phyloP scores from a whole-genome alignment of 768 basidiomycete species.

The Sistotremastrum niveocremeum region DNA sequence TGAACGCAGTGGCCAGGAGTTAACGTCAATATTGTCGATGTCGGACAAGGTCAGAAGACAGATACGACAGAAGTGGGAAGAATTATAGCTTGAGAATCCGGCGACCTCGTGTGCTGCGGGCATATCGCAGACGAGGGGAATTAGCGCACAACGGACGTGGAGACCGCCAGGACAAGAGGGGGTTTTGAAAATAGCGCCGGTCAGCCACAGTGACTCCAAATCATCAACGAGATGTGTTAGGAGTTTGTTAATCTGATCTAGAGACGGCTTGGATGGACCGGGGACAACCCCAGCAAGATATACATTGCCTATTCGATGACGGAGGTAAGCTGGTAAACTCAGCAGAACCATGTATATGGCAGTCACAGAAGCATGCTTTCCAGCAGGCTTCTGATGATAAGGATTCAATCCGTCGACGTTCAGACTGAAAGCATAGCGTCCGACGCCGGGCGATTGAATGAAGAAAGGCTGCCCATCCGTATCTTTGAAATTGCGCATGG shows the following conservation, averaged over 20 bases:
- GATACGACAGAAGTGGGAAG: conserved; percentile 19
- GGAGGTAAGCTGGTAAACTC: conserved; percentile 22
- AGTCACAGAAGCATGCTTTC: conserved; percentile 13
- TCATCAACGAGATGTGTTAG: conserved; percentile 25
- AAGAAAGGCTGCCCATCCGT: conserved; percentile 4
- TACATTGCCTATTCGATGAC: conserved; percentile 26
- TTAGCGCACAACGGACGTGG: conserved; percentile 15
- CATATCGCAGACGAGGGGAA: conserved; percentile 24
- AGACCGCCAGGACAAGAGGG: conserved; percentile 12
- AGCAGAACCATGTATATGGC: conserved; percentile 20
- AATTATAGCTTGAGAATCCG: conserved; percentile 18
- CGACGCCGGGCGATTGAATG: conserved; percentile 4
- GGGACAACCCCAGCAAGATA: conserved; percentile 29
- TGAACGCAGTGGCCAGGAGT: conserved; percentile 4
- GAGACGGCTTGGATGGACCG: conserved; percentile 23
- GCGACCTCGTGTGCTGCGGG: conserved; percentile 19
- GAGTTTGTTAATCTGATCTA: conserved; percentile 23
- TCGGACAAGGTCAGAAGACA: conserved; percentile 4
- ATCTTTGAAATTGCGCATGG: conserved; percentile 1
- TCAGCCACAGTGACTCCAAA: conserved; percentile 19
- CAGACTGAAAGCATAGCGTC: conserved; percentile 18
- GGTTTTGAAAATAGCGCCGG: conserved; percentile 19
- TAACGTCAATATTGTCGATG: background rate
- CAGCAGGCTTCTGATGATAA: conserved; percentile 16
- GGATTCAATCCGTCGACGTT: conserved; percentile 26